Evolutionary conservation across 495 filamentous ascomycete genomes (phyloP), one percentile per base, ranked within the genome.

Genomic region (Trypethelium eluteriae): DNA sequence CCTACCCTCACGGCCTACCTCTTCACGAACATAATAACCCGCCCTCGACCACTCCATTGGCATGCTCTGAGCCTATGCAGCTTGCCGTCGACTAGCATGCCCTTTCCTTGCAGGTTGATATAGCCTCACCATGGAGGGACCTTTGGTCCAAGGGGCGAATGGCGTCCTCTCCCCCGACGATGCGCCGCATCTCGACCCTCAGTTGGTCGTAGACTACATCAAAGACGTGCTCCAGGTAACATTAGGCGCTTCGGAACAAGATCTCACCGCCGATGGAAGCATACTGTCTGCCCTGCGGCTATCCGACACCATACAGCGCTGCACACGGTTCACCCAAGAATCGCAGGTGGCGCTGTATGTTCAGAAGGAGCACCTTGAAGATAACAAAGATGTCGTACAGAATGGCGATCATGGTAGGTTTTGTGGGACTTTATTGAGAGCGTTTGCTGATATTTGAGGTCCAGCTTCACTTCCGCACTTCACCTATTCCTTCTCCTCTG

Each of bases 251-350:
- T 84, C 86, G 38, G 85, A 83, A 71, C 81, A 81, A 47, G 94
- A 99, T 73, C 82, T 99, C 66, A 87, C 95, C 75, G 79, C 81
- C 34, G 79, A 83, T 53, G 92, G 90, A 57, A 96, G 91, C 76
- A 81, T 98, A 74, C 83, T 99, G 61, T 93, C 91, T 18, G 80
- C 84, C 67, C 74, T 79, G 7, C 84, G 81, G 64, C 83, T 88
- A 70, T 77, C 80, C 44, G 93, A 98, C 64, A 98, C 94, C 0
- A 78, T 92, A 36, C 87, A 91, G 72, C 83, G 92, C 78, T 96
- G 93, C 77, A 87, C 85, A 68, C 86, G 93, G 71, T 99, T 96
- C 76, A 91, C 92, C 62, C 85, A 87, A 38, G 94, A 97, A 77
- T 79, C 89, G 61, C 91, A 96, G 79, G 84, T 88, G 47, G 91